A percentile compares a stretch with the other conserved stretches of the same genome.
These are phyloP conservation scores for Ophiostoma piceae DNA, from an alignment of 2,329 filamentous ascomycete genomes.

Conservation along the genomic window DNA sequence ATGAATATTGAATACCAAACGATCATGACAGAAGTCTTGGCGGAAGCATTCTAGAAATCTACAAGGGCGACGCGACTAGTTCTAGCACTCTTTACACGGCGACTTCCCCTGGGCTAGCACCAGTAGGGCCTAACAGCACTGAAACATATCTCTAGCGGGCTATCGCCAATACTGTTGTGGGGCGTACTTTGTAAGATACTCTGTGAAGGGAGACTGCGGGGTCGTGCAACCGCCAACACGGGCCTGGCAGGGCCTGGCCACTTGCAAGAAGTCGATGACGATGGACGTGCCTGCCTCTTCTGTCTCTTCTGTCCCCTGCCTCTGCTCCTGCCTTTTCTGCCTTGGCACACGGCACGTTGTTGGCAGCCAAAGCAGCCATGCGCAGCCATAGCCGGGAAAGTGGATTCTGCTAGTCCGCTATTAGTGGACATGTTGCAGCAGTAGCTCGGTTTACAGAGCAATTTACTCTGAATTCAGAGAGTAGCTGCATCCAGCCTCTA, in stretches of 20 bases:
- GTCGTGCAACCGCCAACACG: slow-evolving; percentile 3
- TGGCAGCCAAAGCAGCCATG: background rate
- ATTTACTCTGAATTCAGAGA: too few species aligned
- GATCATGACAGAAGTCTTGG: background rate
- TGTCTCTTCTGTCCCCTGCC: background rate
- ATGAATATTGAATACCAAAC: too few species aligned
- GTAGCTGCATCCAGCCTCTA: background rate
- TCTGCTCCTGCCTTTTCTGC: slow-evolving; percentile 3
- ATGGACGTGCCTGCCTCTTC: background rate
- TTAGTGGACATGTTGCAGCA: background rate
- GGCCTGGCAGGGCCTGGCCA: background rate
- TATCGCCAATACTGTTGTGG: background rate
- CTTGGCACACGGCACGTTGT: slow-evolving; percentile 18
- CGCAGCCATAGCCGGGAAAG: slow-evolving; percentile 2
- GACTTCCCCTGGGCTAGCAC: background rate
- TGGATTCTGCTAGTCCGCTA: background rate
- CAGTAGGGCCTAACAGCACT: background rate
- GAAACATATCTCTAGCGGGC: too few species aligned
- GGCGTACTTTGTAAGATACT: background rate
- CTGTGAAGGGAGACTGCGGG: slow-evolving; percentile 14
- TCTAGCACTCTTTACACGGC: background rate
- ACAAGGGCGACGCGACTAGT: background rate
- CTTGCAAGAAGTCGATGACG: background rate
- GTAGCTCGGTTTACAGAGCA: too few species aligned
- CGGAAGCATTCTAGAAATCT: slow-evolving; percentile 7